Evolutionary conservation across 352 stramenopile genomes (phyloP).

Genomic region (Phytophthora pluvialis): DNA sequence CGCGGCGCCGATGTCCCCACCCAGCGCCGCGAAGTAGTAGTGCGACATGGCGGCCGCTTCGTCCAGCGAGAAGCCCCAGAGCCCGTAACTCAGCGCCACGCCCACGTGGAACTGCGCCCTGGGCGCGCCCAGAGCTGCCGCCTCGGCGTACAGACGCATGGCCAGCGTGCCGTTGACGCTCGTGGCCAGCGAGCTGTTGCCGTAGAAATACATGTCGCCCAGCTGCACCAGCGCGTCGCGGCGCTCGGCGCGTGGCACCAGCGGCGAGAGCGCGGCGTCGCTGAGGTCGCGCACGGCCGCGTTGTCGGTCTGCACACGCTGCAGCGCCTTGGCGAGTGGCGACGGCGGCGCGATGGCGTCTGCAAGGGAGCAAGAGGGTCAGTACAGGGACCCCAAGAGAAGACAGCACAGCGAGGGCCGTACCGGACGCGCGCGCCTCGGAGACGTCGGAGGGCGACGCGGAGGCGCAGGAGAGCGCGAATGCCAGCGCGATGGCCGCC

Average conservation of each 20-base stretch:
- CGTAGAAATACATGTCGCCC: slow-evolving; percentile 82
- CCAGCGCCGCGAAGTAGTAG: slow-evolving; percentile 88
- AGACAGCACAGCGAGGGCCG: background rate
- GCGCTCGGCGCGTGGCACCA: slow-evolving; percentile 37
- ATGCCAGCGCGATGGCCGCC: slow-evolving; percentile 11
- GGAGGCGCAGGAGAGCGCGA: slow-evolving; percentile 10
- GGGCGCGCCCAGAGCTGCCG: slow-evolving; percentile 59
- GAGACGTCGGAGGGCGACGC: slow-evolving; percentile 28
- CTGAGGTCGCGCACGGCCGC: slow-evolving; percentile 48
- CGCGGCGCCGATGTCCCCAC: slow-evolving; percentile 60
- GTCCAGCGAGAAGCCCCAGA: slow-evolving; percentile 76
- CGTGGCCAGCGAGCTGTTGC: slow-evolving; percentile 66
- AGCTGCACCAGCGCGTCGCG: slow-evolving; percentile 72
- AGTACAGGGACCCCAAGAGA: slow-evolving; percentile 1
- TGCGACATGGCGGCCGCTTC: slow-evolving; percentile 72
- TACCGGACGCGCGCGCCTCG: slow-evolving; percentile 35
- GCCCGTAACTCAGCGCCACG: slow-evolving; percentile 83
- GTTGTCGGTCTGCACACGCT: slow-evolving; percentile 35
- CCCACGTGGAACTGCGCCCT: slow-evolving; percentile 86
- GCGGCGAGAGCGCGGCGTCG: slow-evolving; percentile 43
- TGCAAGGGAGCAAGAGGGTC: slow-evolving; percentile 13
- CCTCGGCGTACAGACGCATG: slow-evolving; percentile 69
- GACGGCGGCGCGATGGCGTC: slow-evolving; percentile 34
- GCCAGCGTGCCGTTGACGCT: slow-evolving; percentile 76
- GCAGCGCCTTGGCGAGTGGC: slow-evolving; percentile 32